These are phyloP conservation scores for Clavispora fructus DNA, from an alignment of 805 yeast genomes.

Conservation along the genomic window DNA sequence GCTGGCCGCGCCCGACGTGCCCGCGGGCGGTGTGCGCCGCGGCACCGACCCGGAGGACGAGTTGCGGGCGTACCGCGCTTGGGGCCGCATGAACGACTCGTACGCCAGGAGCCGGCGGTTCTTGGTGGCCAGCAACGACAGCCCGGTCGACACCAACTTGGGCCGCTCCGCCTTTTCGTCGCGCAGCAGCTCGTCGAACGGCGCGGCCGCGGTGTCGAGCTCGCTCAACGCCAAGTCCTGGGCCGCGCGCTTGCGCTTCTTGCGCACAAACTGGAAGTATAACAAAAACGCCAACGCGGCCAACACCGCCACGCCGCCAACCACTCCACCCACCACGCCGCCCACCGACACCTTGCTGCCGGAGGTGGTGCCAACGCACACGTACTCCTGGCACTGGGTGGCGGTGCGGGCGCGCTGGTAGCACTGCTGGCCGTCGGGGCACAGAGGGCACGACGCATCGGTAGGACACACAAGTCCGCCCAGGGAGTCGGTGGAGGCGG, in stretches of 20 bases:
- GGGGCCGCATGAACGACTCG: constrained; percentile 41
- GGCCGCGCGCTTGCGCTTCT: constrained; percentile 23
- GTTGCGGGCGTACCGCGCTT: constrained; percentile 14
- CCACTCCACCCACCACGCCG: constrained; percentile 69
- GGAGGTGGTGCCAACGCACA: constrained; percentile 5
- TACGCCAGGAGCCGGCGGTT: constrained; percentile 32
- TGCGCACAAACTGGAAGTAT: constrained; percentile 28
- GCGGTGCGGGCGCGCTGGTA: constrained; percentile 11
- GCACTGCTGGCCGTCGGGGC: constrained; percentile 13
- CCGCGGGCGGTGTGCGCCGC: neutral
- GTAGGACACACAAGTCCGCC: constrained; percentile 43
- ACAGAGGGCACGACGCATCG: constrained; percentile 44
- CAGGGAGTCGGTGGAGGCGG: constrained; percentile 18
- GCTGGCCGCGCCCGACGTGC: constrained; percentile 14
- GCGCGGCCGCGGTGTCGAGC: constrained; percentile 2
- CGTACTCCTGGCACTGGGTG: constrained; percentile 9
- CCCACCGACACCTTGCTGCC: constrained; percentile 24
- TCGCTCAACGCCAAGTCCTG: constrained; percentile 18
- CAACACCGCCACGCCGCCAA: constrained; percentile 53
- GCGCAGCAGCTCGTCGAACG: constrained; percentile 3
- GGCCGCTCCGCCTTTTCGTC: constrained; percentile 10
- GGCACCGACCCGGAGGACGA: constrained; percentile 3
- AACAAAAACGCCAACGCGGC: constrained; percentile 31
- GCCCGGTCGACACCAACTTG: constrained; percentile 2
- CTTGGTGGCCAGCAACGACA: constrained; percentile 4